Percentiles rank a stretch among this genome's conserved stretches.
phyloP scores from a whole-genome alignment of 352 stramenopile genomes.

The Globisporangium abappressorium region DNA sequence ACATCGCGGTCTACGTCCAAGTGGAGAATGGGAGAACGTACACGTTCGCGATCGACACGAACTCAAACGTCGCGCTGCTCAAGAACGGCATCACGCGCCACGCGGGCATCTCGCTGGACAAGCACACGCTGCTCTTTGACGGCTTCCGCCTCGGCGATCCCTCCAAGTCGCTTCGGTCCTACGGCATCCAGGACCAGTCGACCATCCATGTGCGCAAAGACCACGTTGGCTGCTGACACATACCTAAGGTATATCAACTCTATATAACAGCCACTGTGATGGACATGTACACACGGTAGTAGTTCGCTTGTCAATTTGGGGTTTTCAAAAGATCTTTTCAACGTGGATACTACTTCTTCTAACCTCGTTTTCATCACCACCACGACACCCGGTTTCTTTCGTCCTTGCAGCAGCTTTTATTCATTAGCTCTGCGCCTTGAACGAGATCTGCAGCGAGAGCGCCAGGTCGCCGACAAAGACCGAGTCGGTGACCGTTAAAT shows the following conservation, averaged over 20 bases:
- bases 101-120: background rate
- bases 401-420: background rate
- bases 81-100: background rate
- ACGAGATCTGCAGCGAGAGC: constrained; percentile 64
- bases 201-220: background rate
- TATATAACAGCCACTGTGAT: background rate
- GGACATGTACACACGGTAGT: background rate
- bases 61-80: background rate
- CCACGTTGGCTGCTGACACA: background rate
- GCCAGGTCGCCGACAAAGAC: constrained; percentile 86
- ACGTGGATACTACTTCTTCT: background rate
- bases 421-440: constrained; percentile 16
- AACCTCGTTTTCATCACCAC: background rate
- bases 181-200: background rate
- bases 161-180: background rate
- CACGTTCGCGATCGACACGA: background rate
- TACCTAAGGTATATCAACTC: background rate
- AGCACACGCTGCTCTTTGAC: background rate
- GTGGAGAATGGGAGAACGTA: background rate
- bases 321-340: background rate
- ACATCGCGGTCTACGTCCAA: background rate
- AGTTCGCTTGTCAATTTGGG: background rate
- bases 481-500: constrained; percentile 93
- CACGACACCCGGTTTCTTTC: background rate
- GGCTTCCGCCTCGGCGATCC: background rate